Percentiles rank a stretch among this genome's conserved stretches.
These are phyloP conservation scores for Coelastrella sp. DNA, from an alignment of 139 green algal genomes.

Conservation along the genomic window DNA sequence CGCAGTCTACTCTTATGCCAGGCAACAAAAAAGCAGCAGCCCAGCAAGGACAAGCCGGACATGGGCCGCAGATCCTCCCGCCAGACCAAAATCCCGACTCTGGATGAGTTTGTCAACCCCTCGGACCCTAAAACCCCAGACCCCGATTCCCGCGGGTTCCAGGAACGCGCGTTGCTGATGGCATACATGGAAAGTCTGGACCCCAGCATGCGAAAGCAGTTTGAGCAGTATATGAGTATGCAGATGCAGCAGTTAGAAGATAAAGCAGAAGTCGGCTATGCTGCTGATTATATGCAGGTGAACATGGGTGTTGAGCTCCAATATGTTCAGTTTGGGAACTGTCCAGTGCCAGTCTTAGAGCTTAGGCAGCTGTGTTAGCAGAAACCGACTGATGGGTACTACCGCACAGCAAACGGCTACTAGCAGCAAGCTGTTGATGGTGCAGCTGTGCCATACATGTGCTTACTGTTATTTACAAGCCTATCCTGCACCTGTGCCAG, in stretches of 20 bases:
- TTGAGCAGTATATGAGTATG: slow-evolving; percentile 11
- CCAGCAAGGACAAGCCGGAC: background rate
- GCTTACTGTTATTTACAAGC: no score
- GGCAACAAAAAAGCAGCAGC: slow-evolving; percentile 20
- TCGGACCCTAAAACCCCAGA: background rate
- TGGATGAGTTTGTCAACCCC: background rate
- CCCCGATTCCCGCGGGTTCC: background rate
- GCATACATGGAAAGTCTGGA: background rate
- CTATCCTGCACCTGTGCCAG: no score
- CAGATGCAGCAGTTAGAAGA: slow-evolving; percentile 13
- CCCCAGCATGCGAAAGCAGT: background rate
- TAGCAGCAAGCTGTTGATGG: no score
- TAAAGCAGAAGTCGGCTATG: background rate
- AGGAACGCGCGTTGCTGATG: slow-evolving; percentile 25
- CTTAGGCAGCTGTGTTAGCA: no score
- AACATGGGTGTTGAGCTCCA: background rate
- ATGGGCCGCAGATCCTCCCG: background rate
- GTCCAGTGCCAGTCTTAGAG: background rate
- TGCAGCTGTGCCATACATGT: no score
- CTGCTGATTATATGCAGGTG: slow-evolving; percentile 9
- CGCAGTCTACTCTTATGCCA: background rate
- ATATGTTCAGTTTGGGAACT: background rate
- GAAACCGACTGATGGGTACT: no score
- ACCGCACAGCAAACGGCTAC: background rate
- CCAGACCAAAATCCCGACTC: background rate